Evolutionary conservation across 305 asterid genomes (phyloP), one percentile per base, ranked within the genome.

Genomic region (Solanum aculeatissimum): DNA sequence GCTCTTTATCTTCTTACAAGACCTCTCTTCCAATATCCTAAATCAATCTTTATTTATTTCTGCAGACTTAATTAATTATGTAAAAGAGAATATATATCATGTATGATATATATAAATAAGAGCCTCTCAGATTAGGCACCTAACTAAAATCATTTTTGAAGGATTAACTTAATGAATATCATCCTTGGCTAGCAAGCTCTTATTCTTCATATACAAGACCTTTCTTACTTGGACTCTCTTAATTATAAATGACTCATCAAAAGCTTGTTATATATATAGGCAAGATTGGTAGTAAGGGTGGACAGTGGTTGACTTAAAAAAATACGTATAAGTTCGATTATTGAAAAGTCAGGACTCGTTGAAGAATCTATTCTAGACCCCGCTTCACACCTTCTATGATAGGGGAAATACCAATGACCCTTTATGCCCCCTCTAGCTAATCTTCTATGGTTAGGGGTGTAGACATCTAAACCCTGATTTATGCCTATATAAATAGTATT

Each of bases 51-150:
- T 13, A 14, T 14, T 14, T 49, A 49, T 49, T 49, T 49, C 18
- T 49, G 7, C 54, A 49, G 14, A 16, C 9, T 40, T 7, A 7
- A 40, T 40, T 40, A 40, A 40, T 40, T 7, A 40, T 40, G 9
- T 7, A 7, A 40, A 86, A 88, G 84, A 83, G 4, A 80, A 27
- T 55, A 82, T 35, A 40, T 3, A 40, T 81, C 86, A 83, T 71
- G 82, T 85, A 86, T 89, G 92, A 88, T 21, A 75, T 83, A 75
- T 83, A 83, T 32, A 75, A 86, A 83, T 32, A 75, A 89, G 87
- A 88, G 77, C 82, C 86, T 68, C 83, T 88, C 49, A 49, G 87
- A 77, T 81, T 85, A 88, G 87, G 83, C 84, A 88, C 91, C 89
- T 85, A 85, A 42, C 3, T 66, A 8, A 86, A 83, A 11, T 82